Evolutionary conservation across 345 rosid species (phyloP).

Genomic region (Corymbia maculata): DNA sequence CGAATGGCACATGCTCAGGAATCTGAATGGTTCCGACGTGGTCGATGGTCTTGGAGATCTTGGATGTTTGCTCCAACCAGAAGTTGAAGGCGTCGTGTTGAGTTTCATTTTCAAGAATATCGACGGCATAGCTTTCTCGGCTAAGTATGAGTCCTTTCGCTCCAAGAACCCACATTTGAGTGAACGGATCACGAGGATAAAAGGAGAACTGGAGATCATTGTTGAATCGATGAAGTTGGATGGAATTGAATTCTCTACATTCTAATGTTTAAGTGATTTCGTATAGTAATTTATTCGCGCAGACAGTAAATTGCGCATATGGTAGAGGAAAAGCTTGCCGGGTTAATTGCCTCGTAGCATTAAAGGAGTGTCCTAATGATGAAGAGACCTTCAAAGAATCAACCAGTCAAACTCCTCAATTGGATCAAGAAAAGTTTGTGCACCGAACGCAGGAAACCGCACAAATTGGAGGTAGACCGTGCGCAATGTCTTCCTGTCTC

Average conservation of each 20-base stretch:
- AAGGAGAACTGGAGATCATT: background rate
- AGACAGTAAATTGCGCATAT: background rate
- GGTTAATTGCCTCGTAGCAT: background rate
- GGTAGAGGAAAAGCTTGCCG: background rate
- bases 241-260: background rate
- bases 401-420: background rate
- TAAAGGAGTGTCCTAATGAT: background rate
- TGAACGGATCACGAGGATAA: conserved; percentile 42
- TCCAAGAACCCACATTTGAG: conserved; percentile 35
- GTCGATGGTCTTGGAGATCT: conserved; percentile 56
- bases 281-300: background rate
- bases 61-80: conserved; percentile 42
- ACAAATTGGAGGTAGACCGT: background rate
- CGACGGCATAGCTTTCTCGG: conserved; percentile 40
- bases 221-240: background rate
- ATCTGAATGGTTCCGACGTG: conserved; percentile 30
- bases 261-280: background rate
- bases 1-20: conserved; percentile 37
- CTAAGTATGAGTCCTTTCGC: conserved; percentile 45
- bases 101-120: conserved; percentile 38
- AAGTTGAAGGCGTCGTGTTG: conserved; percentile 36
- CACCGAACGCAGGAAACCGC: background rate
- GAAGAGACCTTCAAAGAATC: background rate
- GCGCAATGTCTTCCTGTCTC: conserved; percentile 19
- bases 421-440: background rate